These are phyloP conservation scores for Alternaria hordeiaustralica DNA, from an alignment of 2,329 filamentous ascomycete species.

Conservation along the genomic window DNA sequence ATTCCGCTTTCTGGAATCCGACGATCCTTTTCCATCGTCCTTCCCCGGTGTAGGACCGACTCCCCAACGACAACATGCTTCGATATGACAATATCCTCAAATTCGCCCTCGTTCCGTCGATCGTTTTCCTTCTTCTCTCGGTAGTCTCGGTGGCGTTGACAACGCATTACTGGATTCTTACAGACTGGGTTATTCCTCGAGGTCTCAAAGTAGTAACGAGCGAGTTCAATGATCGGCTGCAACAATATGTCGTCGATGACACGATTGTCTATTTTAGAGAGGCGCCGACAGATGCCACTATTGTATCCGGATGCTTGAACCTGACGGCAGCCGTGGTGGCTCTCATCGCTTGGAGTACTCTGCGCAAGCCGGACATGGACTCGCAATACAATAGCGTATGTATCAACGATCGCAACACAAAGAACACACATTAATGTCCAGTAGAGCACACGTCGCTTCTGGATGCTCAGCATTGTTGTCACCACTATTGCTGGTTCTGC, in stretches of 20 bases:
- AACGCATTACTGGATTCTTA: slow-evolving; percentile 39
- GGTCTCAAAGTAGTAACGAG: slow-evolving; percentile 24
- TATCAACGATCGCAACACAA: not conserved
- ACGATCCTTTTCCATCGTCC: slow-evolving; percentile 8
- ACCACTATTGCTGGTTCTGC: slow-evolving; percentile 22
- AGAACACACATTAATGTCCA: slow-evolving; percentile 9
- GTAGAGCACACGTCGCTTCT: slow-evolving; percentile 37
- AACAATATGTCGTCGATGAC: slow-evolving; percentile 26
- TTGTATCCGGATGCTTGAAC: slow-evolving; percentile 35
- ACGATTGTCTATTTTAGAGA: slow-evolving; percentile 37
- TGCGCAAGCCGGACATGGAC: slow-evolving; percentile 34
- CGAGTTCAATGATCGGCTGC: slow-evolving; percentile 24
- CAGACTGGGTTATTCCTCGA: slow-evolving; percentile 34
- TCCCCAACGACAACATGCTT: slow-evolving; percentile 15
- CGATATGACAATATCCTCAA: slow-evolving; percentile 29
- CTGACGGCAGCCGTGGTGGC: slow-evolving; percentile 30
- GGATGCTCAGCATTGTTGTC: slow-evolving; percentile 28
- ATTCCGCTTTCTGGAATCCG: slow-evolving; percentile 5
- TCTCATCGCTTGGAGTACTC: slow-evolving; percentile 32
- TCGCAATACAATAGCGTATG: slow-evolving; percentile 31
- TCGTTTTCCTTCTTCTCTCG: slow-evolving; percentile 37
- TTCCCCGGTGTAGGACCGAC: slow-evolving; percentile 4
- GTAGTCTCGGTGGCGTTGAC: slow-evolving; percentile 37
- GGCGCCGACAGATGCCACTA: slow-evolving; percentile 33
- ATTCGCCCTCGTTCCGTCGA: slow-evolving; percentile 30